These are phyloP conservation scores for Hyaloscypha variabilis DNA, from an alignment of 495 filamentous ascomycete species.

Conservation along the genomic window DNA sequence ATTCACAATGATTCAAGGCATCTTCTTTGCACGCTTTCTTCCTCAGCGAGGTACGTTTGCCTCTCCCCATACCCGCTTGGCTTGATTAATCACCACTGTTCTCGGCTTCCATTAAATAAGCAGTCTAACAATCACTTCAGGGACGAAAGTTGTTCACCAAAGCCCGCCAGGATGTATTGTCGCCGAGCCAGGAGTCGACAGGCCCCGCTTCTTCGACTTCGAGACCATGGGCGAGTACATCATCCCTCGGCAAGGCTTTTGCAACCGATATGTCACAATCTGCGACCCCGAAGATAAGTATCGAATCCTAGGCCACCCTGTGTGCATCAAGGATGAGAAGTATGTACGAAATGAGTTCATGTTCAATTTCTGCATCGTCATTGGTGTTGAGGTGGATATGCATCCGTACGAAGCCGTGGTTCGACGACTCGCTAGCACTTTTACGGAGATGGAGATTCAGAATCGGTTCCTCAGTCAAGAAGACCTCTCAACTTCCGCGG, in stretches of 20 bases:
- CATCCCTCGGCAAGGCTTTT: constrained; percentile 90
- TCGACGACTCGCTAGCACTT: constrained; percentile 78
- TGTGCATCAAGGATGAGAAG: constrained; percentile 74
- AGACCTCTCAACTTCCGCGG: constrained; percentile 42
- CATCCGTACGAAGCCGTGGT: constrained; percentile 76
- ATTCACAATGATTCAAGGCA: constrained; percentile 78
- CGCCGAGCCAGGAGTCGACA: constrained; percentile 52
- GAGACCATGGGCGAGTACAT: constrained; percentile 82
- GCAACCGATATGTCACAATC: constrained; percentile 82
- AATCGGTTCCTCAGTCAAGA: constrained; percentile 71
- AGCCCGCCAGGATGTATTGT: constrained; percentile 76
- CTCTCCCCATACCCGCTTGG: not conserved
- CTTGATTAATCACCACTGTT: not conserved
- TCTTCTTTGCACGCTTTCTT: constrained; percentile 95
- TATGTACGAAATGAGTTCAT: constrained; percentile 96
- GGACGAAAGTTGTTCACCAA: constrained; percentile 78
- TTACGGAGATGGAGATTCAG: constrained; percentile 88
- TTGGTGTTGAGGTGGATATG: constrained; percentile 63
- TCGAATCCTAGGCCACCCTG: constrained; percentile 84
- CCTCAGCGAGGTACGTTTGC: constrained; percentile 71
- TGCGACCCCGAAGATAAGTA: constrained; percentile 69
- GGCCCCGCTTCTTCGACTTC: constrained; percentile 76
- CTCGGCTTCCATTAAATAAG: not conserved
- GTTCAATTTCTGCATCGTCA: constrained; percentile 93
- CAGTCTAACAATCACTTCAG: constrained; percentile 46